phyloP scores from a whole-genome alignment of 1,284 basidiomycete genomes.

The Austropuccinia psidii region DNA sequence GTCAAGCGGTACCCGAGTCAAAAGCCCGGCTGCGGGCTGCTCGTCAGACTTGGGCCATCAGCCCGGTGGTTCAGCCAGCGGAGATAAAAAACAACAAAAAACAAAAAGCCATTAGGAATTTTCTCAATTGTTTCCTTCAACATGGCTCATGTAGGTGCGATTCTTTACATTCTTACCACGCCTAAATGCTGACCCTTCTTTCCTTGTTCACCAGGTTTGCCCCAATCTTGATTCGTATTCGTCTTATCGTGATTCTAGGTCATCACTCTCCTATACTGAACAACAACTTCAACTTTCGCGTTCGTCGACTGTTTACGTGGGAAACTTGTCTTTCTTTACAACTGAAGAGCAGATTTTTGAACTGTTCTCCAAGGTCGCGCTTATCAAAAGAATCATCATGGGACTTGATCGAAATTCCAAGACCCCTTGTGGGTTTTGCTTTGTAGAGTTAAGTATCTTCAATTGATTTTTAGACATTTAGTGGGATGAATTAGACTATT shows the following conservation, averaged over 20 bases:
- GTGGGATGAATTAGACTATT: not conserved
- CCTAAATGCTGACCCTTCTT: not conserved
- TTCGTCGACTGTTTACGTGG: conserved; percentile 64
- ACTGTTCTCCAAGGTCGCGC: conserved; percentile 84
- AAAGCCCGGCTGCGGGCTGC: too few species aligned
- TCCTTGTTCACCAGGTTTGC: conserved; percentile 5
- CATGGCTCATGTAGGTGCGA: too few species aligned
- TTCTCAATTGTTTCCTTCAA: too few species aligned
- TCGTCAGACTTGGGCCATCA: too few species aligned
- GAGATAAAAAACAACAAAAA: too few species aligned
- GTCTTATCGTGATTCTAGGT: conserved; percentile 48
- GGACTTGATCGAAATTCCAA: conserved; percentile 91
- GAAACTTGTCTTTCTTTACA: conserved; percentile 79
- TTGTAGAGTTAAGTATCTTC: conserved; percentile 62
- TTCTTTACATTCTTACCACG: too few species aligned
- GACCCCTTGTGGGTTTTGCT: conserved; percentile 99
- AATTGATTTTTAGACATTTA: not conserved
- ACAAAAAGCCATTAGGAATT: too few species aligned
- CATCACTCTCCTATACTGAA: conserved; percentile 43
- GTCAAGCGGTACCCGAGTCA: too few species aligned
- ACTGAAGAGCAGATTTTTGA: conserved; percentile 99
- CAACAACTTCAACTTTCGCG: conserved; percentile 52
- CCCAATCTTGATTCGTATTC: conserved; percentile 41
- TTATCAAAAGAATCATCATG: conserved; percentile 98
- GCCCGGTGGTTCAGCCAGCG: too few species aligned